Evolutionary conservation across 805 yeast species (phyloP), one percentile per base, ranked within the genome.

Genomic region (Kodamaea jinghongensis): DNA sequence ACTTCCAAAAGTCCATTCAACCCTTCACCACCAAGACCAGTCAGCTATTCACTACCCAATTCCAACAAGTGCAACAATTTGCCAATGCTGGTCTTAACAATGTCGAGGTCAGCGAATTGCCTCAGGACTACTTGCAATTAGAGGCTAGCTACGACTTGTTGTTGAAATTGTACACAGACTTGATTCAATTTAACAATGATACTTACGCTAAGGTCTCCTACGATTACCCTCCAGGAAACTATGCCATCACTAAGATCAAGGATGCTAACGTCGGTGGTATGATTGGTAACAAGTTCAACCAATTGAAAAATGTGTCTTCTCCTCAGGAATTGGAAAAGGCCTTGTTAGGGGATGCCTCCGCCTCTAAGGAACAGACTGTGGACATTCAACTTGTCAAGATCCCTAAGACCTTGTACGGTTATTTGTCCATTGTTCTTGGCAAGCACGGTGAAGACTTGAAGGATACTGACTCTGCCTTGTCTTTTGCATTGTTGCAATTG

Each of bases 321-420:
- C 81, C 86, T 1, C 79, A 76, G 48, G 88, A 81, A 47, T 79
- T 81, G 45, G 87, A 81, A 56, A 73, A 74, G 40, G 64, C 79
- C 23, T 65, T 81, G 44, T 48, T 65, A 45, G 73, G 73, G n/a
- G 49, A 48, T 20, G 45, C 51, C 15, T 42, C 39, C 13, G 47
- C 39, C 8, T 42, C 41, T n/a, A 38, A 35, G 4, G 55, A 47
- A 6, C 53, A 51, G 13, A 42, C 47, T 3, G 61, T 48, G 17
- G 48, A 53, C 16, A 50, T 56, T 34, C 70, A 64, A 45, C 65
- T 67, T 20, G 53, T 63, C 13, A 50, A 64, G 23, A 58, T 79
- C 28, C 88, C 89, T 42, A 82, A 81, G 63, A 84, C 93, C 2
- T 78, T 86, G 55, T 76, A 81, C 28, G 88, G 86, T 42, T 87